phyloP scores from a whole-genome alignment of 1,139 yeast genomes.

The Lodderomyces oxycetoniae region DNA sequence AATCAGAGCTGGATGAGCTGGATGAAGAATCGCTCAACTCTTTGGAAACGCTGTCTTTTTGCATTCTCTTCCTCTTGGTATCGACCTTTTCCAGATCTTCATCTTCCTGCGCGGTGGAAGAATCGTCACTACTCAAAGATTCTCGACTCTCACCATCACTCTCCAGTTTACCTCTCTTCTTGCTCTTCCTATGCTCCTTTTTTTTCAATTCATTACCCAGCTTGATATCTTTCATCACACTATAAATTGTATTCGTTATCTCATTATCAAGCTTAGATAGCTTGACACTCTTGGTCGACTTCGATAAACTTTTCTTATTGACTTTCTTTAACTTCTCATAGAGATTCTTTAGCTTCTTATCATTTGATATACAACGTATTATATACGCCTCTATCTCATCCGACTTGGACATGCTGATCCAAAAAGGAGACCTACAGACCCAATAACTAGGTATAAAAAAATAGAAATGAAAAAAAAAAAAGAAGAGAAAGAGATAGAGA shows the following conservation, averaged over 20 bases:
- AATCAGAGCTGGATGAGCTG: conserved; percentile 7
- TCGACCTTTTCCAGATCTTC: neutral
- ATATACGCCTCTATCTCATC: neutral
- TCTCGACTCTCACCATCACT: conserved; percentile 5
- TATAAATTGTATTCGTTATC: conserved; percentile 1
- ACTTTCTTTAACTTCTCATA: conserved; percentile 1
- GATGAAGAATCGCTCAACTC: neutral
- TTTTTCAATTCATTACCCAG: neutral
- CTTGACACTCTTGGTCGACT: neutral
- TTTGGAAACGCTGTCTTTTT: neutral
- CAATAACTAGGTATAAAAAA: neutral
- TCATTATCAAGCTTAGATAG: conserved; percentile 1
- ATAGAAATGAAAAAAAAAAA: neutral
- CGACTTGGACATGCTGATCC: conserved; percentile 1
- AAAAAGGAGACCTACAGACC: no score
- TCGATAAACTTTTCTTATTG: conserved; percentile 8
- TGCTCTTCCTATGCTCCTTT: conserved; percentile 3
- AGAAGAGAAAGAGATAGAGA: neutral
- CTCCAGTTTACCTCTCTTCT: neutral
- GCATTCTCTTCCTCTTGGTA: neutral
- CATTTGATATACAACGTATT: neutral
- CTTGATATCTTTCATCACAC: neutral
- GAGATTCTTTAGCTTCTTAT: no score
- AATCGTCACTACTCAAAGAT: conserved; percentile 4
- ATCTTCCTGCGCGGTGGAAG: conserved; percentile 2